These are phyloP conservation scores for Aphanomyces astaci DNA, from an alignment of 352 stramenopile species.

Conservation along the genomic window DNA sequence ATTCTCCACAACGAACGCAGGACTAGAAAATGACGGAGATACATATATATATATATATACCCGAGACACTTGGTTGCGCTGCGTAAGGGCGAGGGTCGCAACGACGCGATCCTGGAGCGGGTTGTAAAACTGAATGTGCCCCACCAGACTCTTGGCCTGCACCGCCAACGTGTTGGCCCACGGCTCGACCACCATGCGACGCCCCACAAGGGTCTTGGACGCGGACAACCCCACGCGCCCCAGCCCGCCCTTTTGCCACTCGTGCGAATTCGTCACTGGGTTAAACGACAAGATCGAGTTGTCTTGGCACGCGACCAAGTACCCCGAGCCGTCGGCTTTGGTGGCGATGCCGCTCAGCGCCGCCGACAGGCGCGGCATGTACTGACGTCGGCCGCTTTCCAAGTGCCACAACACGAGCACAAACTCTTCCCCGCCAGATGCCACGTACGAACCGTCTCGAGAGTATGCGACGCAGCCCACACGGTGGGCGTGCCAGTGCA, in stretches of 20 bases:
- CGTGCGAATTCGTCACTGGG: conserved; percentile 57
- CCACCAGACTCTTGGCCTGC: conserved; percentile 50
- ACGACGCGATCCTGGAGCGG: conserved; percentile 72
- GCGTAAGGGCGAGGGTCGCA: conserved; percentile 55
- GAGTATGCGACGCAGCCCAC: conserved; percentile 69
- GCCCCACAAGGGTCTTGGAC: conserved; percentile 38
- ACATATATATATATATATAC: too few relatives aligned
- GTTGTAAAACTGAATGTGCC: conserved; percentile 75
- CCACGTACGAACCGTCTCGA: conserved; percentile 59
- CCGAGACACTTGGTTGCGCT: conserved; percentile 78
- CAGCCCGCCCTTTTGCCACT: conserved; percentile 62
- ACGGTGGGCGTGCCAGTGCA: conserved; percentile 84
- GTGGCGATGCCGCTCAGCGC: conserved; percentile 46
- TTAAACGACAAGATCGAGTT: conserved; percentile 80
- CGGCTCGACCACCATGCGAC: conserved; percentile 54
- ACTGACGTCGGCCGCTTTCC: conserved; percentile 58
- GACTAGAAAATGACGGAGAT: too few relatives aligned
- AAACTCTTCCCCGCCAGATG: conserved; percentile 80
- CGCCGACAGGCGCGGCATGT: conserved; percentile 69
- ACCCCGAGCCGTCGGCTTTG: conserved; percentile 43
- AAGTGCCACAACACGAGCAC: conserved; percentile 84
- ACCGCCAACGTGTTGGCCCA: conserved; percentile 49
- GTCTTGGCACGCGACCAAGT: conserved; percentile 56
- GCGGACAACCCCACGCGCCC: conserved; percentile 43
- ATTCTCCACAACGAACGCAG: too few relatives aligned